Evolutionary conservation across 352 stramenopile genomes (phyloP), one percentile per base, ranked within the genome.

Genomic region (Phytophthora agathidicida): DNA sequence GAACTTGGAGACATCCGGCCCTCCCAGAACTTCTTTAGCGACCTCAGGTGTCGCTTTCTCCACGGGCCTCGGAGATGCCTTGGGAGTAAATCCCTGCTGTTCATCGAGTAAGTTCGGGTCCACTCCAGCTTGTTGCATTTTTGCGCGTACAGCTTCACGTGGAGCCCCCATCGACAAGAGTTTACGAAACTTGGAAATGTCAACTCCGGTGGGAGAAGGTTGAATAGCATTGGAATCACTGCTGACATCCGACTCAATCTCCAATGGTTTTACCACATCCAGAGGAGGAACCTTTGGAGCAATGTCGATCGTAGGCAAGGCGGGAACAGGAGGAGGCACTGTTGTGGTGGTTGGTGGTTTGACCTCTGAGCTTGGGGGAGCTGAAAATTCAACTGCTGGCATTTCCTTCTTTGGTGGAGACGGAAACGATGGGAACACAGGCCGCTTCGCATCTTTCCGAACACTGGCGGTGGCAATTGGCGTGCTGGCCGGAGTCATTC

Each of bases 111-210:
- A 62, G n/a, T 77, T 49, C 7, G 81, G 78, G 37, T 91, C 63
- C 1, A 93, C 28, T 23, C 83, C 83, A 17, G 72, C 94, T 61
- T 95, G 83, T 8, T 67, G 50, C 76, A 98, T 88, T 52, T 90
- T 92, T 4, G 73, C 70, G 10, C 81, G 71, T 9, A 91, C 80
- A n/a, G 91, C 90, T 39, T 86, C 90, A 0, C 82, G 68, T 9
- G 86, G 86, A 9, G 93, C 83, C 3, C 86, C 88, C 82, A 96
- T 95, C 1, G 75, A 75, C 10, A 96, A 47, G 68, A 99, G 86
- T 59, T 98, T 98, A 31, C 97, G 97, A 55, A 98, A 98, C 38
- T 87, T 86, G 2, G 74, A 80, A 38, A 89, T 61, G 22, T 90
- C 77, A 0, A 60, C 68, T 9, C 42, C 69, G 5, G 60, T 56